Evolutionary conservation across 139 green algal genomes (phyloP), one percentile per base, ranked within the genome.

Genomic region (Penium margaritaceum): DNA sequence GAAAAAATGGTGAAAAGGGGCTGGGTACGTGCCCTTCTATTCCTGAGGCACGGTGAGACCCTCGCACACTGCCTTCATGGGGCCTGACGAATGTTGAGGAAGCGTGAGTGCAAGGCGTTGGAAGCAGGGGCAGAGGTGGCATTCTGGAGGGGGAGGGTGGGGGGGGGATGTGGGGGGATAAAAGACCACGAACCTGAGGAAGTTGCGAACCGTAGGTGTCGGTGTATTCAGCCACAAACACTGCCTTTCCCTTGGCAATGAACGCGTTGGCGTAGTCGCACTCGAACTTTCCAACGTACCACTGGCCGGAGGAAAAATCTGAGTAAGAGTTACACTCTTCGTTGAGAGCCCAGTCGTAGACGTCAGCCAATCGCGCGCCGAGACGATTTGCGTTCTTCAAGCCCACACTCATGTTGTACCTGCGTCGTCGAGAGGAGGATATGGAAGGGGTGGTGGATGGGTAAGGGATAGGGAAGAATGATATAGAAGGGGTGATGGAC

Each of bases 231-330:
- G 51, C 51, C 15, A 60, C 51, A 60, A 60, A 60, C 51, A 60
- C 51, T 24, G 51, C 51, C 51, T 60, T 60, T n/a, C 30, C 30
- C 24, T 24, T n/a, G 19, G 30, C 1, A 60, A 60, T 5, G 15
- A 60, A 60, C 51, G 30, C 51, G 15, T 60, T 60, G 0, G 1
- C 51, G 30, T 60, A 60, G 51, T 60, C 51, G 21, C 51, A 60
- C 51, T 60, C 51, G 51, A 33, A 60, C 51, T 60, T 60, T n/a
- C 51, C 51, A n/a, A 33, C 30, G 51, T 60, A 60, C 51, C 51
- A 60, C 51, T 27, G 24, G 14, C 51, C 51, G 19, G 24, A 9
- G n/a, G 24, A 33, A n/a, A n/a, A 60, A 24, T 60, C 51, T 15
- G 24, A 33, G 51, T 33, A 60, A n/a, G 51, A n/a, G n/a, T 60